Evolutionary conservation across 2,329 filamentous ascomycete species (phyloP), one percentile per base, ranked within the genome.

Genomic region (Dothideomycetes sp.): DNA sequence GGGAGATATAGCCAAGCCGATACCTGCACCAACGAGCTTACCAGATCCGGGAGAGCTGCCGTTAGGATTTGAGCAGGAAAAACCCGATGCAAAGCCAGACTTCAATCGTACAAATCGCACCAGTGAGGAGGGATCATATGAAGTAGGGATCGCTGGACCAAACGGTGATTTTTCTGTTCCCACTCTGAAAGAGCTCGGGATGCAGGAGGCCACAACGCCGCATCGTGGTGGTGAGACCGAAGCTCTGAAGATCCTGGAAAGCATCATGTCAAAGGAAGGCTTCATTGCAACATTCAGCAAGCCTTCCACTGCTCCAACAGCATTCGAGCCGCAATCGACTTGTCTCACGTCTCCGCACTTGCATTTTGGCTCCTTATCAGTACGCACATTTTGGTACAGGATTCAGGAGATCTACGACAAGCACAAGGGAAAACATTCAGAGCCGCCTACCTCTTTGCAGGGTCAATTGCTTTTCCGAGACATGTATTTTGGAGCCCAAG

Each of bases 401-500:
- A 76, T 77, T 0, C 71, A 78, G 53, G 76, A 78, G 18, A 69
- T 81, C 1, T 68, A 83, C 2, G 62, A 72, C 4, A 63, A 64
- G 9, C 76, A 75, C 51, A 71, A 72, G 67, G 2, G 73, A 73
- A 3, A 80, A 76, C 61, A 64, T 2, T 69, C 69, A 0, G 50
- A 62, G 3, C 76, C 80, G 1, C 83, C 83, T 0, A 76, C 75
- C n/a, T 82, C 76, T 46, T 59, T 88, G 12, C 78, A 72, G 0
- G 83, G 83, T 3, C 83, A 88, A 51, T 61, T 88, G 1, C 65
- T 86, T 9, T 88, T 88, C 57, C 71, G 83, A 12, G 83, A 88
- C 55, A 88, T 88, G 83, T 88, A 87, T 59, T 87, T 88, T 51
- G 82, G 74, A 11, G 82, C 82, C 0, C 82, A 88, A 55, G 80